Conservation (phyloP, 2,329 filamentous ascomycete species). For the Fusarium albidum region DNA sequence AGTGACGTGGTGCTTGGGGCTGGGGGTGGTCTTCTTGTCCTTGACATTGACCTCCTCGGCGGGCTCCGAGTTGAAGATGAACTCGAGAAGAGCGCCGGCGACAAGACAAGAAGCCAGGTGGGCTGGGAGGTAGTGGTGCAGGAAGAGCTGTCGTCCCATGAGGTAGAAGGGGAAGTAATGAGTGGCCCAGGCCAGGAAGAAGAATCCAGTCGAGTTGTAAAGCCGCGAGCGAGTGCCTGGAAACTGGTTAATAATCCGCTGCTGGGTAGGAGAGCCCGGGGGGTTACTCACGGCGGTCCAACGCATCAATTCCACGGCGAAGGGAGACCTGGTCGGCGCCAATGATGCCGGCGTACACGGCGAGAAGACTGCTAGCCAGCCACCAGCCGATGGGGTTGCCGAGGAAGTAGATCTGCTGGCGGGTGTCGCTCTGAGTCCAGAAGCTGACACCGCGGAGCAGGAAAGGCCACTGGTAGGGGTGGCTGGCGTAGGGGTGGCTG, state of each 20-base stretch:
- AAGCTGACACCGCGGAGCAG: constrained; percentile 96
- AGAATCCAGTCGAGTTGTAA: constrained; percentile 99
- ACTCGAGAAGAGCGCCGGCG: constrained; percentile 90
- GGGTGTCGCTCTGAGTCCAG: constrained; percentile 96
- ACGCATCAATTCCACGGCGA: constrained; percentile 88
- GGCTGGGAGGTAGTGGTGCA: constrained; percentile 96
- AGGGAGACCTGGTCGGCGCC: constrained; percentile 93
- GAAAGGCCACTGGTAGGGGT: constrained; percentile 98
- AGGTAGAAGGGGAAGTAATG: constrained; percentile 98
- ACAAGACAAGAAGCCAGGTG: constrained; percentile 92
- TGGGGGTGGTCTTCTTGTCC: constrained; percentile 55
- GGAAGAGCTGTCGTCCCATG: constrained; percentile 97
- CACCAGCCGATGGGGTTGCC: constrained; percentile 98
- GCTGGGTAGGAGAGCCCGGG: neutral
- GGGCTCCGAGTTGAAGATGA: constrained; percentile 92
- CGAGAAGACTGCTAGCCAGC: constrained; percentile 90
- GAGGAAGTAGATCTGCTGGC: constrained; percentile 97
- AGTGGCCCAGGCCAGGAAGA: constrained; percentile 97
- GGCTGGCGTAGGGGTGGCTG: constrained; percentile 94
- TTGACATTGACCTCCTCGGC: constrained; percentile 62
- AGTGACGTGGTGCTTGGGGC: constrained; percentile 70
- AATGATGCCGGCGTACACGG: constrained; percentile 91
- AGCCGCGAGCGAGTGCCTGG: constrained; percentile 87
- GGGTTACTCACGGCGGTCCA: constrained; percentile 83
- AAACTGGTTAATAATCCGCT: constrained; percentile 41